Conservation (phyloP, 805 yeast species). For the Clavispora carvajalis region DNA sequence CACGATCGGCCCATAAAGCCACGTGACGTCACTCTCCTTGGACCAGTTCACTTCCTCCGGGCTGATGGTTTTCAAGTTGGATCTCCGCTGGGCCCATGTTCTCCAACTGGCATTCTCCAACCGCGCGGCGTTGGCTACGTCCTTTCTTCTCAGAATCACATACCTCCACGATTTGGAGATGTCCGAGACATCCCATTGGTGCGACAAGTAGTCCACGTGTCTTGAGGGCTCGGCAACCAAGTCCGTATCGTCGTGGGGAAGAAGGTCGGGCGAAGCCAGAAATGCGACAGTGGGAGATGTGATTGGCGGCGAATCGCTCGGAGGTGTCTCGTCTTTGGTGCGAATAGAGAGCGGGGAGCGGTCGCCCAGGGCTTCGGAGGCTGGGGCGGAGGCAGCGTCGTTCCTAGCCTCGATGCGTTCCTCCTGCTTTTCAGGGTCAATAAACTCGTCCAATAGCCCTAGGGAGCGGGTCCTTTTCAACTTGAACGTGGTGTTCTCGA, state of each 20-base stretch:
- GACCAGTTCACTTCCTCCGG: constrained; percentile 95
- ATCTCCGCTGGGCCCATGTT: constrained; percentile 84
- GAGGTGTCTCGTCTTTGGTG: neutral
- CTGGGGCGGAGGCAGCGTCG: neutral
- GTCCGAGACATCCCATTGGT: constrained; percentile 92
- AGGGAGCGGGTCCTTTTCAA: constrained; percentile 77
- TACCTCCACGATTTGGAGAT: constrained; percentile 95
- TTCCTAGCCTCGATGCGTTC: constrained; percentile 10
- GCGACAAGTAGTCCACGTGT: constrained; percentile 93
- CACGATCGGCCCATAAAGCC: constrained; percentile 91
- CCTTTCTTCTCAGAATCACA: constrained; percentile 74
- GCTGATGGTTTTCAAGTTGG: constrained; percentile 65
- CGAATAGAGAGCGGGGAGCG: neutral
- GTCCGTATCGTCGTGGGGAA: constrained; percentile 83
- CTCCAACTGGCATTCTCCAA: constrained; percentile 75
- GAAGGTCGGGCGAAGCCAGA: constrained; percentile 27
- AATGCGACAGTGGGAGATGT: constrained; percentile 7
- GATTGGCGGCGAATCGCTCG: neutral
- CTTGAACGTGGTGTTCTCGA: constrained; percentile 64
- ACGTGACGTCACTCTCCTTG: constrained; percentile 93
- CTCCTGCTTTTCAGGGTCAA: constrained; percentile 35
- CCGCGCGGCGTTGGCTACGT: constrained; percentile 58
- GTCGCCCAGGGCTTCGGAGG: neutral
- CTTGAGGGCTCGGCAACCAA: constrained; percentile 74
- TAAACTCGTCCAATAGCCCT: constrained; percentile 72